Conservation (phyloP, 1,284 basidiomycete genomes). For the Puccinia polysora region DNA sequence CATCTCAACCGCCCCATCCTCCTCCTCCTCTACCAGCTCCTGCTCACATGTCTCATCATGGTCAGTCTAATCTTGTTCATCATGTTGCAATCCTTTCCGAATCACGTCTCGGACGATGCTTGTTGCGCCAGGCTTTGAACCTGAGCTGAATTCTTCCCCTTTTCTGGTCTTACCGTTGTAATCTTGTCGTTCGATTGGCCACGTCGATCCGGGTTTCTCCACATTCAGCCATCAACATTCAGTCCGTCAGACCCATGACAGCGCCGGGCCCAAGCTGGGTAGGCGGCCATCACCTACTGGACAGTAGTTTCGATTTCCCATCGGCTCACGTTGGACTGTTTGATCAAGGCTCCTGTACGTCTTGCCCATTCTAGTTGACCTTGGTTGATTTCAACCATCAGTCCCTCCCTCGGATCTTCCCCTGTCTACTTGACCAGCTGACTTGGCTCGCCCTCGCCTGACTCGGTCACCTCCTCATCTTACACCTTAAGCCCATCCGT, state of each 20-base stretch:
- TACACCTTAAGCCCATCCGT: background rate
- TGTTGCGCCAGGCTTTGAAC: background rate
- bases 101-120: background rate
- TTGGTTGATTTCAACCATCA: background rate
- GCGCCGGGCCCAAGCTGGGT: slow-evolving; percentile 33
- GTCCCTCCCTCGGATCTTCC: background rate
- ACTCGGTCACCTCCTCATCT: background rate
- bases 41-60: slow-evolving; percentile 3
- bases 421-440: background rate
- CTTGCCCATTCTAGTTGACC: background rate
- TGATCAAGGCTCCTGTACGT: slow-evolving; percentile 1
- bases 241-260: slow-evolving; percentile 38
- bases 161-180: background rate
- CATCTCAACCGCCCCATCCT: background rate
- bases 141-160: background rate
- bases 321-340: slow-evolving; percentile 22
- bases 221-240: slow-evolving; percentile 26
- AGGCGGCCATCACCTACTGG: slow-evolving; percentile 9
- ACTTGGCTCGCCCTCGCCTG: background rate
- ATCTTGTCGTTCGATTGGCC: background rate
- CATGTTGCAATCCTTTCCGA: background rate
- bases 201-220: background rate
- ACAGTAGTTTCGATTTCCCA: slow-evolving; percentile 20
- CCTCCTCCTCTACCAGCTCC: background rate
- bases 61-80: background rate